Evolutionary conservation across 768 basidiomycete genomes (phyloP).

Genomic region (Strobilomyces dryophilus): DNA sequence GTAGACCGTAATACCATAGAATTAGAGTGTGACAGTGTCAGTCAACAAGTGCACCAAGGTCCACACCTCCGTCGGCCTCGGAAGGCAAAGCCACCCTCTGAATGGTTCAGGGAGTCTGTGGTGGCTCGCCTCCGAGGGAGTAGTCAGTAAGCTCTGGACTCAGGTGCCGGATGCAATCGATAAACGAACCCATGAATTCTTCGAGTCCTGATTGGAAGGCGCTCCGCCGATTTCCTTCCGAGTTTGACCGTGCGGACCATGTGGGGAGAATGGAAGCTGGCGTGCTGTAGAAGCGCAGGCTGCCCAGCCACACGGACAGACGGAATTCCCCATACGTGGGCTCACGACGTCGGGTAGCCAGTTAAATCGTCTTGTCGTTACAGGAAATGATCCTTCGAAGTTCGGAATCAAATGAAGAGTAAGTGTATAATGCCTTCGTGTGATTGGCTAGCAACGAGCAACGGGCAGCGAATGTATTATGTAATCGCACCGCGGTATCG

Average conservation of each 20-base stretch:
- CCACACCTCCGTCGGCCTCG: neutral
- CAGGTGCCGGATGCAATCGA: neutral
- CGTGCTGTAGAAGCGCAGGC: neutral
- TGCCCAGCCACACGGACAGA: neutral
- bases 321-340: neutral
- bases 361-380: neutral
- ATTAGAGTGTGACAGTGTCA: too few species aligned
- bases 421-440: too few species aligned
- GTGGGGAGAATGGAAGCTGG: neutral
- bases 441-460: too few species aligned
- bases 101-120: neutral
- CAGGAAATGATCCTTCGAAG: neutral
- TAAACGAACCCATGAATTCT: neutral
- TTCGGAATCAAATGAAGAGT: too few species aligned
- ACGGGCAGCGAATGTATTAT: too few species aligned
- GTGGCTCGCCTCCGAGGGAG: too few species aligned
- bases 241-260: neutral
- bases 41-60: too few species aligned
- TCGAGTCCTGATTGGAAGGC: constrained; percentile 8
- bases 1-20: too few species aligned
- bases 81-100: neutral
- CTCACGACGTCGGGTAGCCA: neutral
- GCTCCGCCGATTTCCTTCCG: neutral
- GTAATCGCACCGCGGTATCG: too few species aligned
- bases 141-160: neutral